Base-by-base conservation (phyloP, 1,284 basidiomycete species). In the Cutaneotrichosporon dermatis region DNA sequence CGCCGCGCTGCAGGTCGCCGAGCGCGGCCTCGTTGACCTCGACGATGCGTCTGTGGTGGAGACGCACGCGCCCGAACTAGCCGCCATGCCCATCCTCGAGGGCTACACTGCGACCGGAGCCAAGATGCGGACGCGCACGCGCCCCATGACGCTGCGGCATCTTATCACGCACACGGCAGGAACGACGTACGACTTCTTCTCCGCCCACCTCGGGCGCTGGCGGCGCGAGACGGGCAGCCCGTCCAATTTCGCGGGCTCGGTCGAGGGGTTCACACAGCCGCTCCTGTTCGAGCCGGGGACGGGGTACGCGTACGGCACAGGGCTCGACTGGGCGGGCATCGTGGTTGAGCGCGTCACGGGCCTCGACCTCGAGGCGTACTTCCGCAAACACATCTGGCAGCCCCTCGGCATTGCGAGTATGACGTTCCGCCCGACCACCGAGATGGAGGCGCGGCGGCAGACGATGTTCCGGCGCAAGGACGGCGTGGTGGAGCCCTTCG, bases 281-380 rank as follows among this genome's bases (percentile, higher is more conserved):
- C 58, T 71, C 15, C 50, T 69, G 25, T 75, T 66, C 53, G 69
- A 75, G 52, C 75, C 75, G 4, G 72, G 73, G 4, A 69, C 67
- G 1, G 51, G 51, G 6, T 76, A 57, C 56, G 35, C 33, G 40
- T 75, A 76, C 64, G 50, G 54, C 13, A 61, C 61, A 25, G 70
- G 72, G 0, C 70, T 76, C 40, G 79, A 79, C 55, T 76, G 70
- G 71, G 66, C 69, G 33, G 76, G 71, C 11, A 16, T 66, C 50
- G 37, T 74, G 55, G 67, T 79, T 41, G 60, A 66, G 42, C 69
- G 76, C n/a, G 49, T 70, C 35, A 68, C 64, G 1, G 73, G 72
- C 2, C 39, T 62, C n/a, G 58, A 58, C 1, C 66, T 78, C 15
- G 71, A 73, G 42, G 67, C 65, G 1, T 74, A 71, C 60, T 70